phyloP scores from a whole-genome alignment of 768 basidiomycete genomes.

The Phanerochaete sordida region DNA sequence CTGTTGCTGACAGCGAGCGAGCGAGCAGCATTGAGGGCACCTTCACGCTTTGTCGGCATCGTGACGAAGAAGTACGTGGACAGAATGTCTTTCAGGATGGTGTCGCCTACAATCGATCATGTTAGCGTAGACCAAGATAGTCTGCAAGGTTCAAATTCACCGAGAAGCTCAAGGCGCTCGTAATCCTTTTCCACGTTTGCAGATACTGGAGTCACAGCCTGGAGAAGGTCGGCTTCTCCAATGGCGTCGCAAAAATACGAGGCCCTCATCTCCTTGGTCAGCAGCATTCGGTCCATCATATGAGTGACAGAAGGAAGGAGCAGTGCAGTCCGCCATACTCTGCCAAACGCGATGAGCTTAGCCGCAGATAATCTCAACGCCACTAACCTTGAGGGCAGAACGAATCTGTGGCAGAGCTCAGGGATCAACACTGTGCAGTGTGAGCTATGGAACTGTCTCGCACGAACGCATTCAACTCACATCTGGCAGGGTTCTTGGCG shows the following conservation, averaged over 20 bases:
- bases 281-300: slow-evolving; percentile 68
- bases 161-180: slow-evolving; percentile 80
- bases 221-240: slow-evolving; percentile 54
- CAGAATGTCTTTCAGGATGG: slow-evolving; percentile 77
- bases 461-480: slow-evolving; percentile 35
- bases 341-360: slow-evolving; percentile 22
- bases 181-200: slow-evolving; percentile 72
- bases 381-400: slow-evolving; percentile 67
- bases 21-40: slow-evolving; percentile 61
- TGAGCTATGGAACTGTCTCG: neutral
- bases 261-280: slow-evolving; percentile 77
- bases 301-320: slow-evolving; percentile 73
- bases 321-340: slow-evolving; percentile 63
- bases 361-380: neutral
- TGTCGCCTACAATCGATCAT: slow-evolving; percentile 52
- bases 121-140: neutral
- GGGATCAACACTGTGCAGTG: slow-evolving; percentile 52
- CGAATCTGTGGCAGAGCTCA: slow-evolving; percentile 72
- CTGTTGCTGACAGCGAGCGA: slow-evolving; percentile 76
- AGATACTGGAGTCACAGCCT: slow-evolving; percentile 69
- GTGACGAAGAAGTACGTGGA: slow-evolving; percentile 74
- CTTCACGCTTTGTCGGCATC: slow-evolving; percentile 61
- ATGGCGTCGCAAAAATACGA: slow-evolving; percentile 62
- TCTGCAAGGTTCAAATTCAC: slow-evolving; percentile 33
- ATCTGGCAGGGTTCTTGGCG: slow-evolving; percentile 49